Evolutionary conservation across 164 flowering plant genomes (phyloP).

Genomic region (Berberis vulgaris): DNA sequence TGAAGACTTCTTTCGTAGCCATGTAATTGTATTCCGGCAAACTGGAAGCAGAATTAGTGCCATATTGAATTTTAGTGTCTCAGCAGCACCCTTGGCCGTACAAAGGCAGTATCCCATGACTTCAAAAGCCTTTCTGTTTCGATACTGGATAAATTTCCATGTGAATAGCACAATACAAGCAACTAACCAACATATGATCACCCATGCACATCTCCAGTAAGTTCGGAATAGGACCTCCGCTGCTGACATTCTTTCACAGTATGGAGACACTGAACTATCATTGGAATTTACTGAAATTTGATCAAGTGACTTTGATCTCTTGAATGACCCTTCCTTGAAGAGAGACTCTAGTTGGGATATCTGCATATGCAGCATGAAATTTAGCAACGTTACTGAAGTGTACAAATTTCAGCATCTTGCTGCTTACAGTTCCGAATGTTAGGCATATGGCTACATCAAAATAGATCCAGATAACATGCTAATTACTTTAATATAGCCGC

Average conservation of each 20-base stretch:
- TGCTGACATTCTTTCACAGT: constrained; percentile 11
- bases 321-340: constrained; percentile 17
- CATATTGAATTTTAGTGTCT: constrained; percentile 51
- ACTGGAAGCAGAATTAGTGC: constrained; percentile 48
- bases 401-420: not conserved
- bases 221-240: constrained; percentile 26
- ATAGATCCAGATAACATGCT: too few species aligned
- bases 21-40: constrained; percentile 39
- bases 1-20: constrained; percentile 26
- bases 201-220: constrained; percentile 40
- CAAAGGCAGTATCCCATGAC: constrained; percentile 49
- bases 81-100: constrained; percentile 55
- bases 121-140: constrained; percentile 32
- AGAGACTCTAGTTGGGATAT: constrained; percentile 25
- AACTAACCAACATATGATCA: constrained; percentile 26
- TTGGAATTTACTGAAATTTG: not conserved
- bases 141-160: constrained; percentile 44
- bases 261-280: not conserved
- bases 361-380: constrained; percentile 10
- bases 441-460: too few species aligned
- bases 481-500: constrained; percentile 35
- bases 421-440: too few species aligned
- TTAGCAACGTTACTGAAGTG: not conserved
- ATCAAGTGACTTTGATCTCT: constrained; percentile 1
- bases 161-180: constrained; percentile 24